Conservation (phyloP, 2,329 filamentous ascomycete species). For the Colletotrichum liaoningense region DNA sequence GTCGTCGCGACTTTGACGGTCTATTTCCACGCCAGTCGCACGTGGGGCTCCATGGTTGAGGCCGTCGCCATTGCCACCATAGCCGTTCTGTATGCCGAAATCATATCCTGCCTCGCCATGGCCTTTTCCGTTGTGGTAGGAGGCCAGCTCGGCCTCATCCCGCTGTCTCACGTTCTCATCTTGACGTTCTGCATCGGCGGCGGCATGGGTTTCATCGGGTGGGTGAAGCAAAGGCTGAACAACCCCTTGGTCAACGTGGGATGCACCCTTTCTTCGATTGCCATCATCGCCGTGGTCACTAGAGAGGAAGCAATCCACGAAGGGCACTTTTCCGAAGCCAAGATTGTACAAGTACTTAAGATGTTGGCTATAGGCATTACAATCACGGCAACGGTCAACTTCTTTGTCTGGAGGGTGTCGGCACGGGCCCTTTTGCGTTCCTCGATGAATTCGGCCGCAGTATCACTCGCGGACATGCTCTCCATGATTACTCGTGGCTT, state of each 20-base stretch:
- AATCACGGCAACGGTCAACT: constrained; percentile 78
- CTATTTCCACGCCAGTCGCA: constrained; percentile 92
- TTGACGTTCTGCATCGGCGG: constrained; percentile 87
- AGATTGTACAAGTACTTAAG: constrained; percentile 84
- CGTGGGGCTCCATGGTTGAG: constrained; percentile 89
- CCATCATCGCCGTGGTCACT: constrained; percentile 89
- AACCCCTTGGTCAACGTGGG: constrained; percentile 86
- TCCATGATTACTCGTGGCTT: constrained; percentile 86
- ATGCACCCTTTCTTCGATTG: constrained; percentile 86
- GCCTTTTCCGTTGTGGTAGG: constrained; percentile 73
- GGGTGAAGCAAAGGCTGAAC: constrained; percentile 84
- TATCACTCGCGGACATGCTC: constrained; percentile 83
- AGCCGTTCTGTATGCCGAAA: constrained; percentile 77
- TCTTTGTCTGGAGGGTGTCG: constrained; percentile 82
- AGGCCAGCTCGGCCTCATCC: constrained; percentile 73
- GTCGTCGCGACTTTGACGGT: constrained; percentile 94
- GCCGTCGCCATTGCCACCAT: constrained; percentile 80
- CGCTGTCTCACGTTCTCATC: constrained; percentile 82
- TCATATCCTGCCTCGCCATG: constrained; percentile 88
- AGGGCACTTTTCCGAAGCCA: constrained; percentile 83
- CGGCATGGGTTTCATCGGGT: constrained; percentile 87
- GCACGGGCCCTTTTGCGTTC: constrained; percentile 79
- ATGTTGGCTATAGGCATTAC: constrained; percentile 84
- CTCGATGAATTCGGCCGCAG: constrained; percentile 79
- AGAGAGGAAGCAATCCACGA: constrained; percentile 90